Percentiles rank a stretch among this genome's conserved stretches.
Conservation (phyloP, 495 filamentous ascomycete species). For the Geoglossum glabrum region DNA sequence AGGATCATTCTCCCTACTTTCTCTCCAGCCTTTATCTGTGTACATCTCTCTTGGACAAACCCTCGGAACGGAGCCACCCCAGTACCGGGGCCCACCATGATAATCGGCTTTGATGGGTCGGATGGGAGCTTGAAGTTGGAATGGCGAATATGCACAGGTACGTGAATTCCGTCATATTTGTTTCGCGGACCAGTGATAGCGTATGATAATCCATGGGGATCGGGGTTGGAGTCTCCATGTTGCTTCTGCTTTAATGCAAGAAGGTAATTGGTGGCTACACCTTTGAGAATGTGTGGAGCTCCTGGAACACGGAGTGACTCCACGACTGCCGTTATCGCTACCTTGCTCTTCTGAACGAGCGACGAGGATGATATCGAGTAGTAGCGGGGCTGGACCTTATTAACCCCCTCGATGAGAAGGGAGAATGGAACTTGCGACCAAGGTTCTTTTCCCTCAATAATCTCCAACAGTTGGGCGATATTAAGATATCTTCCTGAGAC, state of each 20-base stretch:
- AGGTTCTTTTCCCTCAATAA: conserved; percentile 41
- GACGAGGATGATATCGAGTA: conserved; percentile 99
- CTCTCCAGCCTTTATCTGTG: conserved; percentile 57
- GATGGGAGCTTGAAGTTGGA: conserved; percentile 99
- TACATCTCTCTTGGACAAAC: conserved; percentile 84
- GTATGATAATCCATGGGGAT: conserved; percentile 76
- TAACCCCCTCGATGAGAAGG: conserved; percentile 77
- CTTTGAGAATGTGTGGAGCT: conserved; percentile 63
- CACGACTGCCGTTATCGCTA: conserved; percentile 89
- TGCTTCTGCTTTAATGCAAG: conserved; percentile 94
- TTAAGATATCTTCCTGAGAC: conserved; percentile 69
- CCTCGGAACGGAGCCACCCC: conserved; percentile 92
- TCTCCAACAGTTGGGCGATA: conserved; percentile 72
- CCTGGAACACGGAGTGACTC: conserved; percentile 63
- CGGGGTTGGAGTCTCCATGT: conserved; percentile 69
- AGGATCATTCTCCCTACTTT: conserved; percentile 75
- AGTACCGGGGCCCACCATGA: conserved; percentile 91
- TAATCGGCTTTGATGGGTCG: conserved; percentile 79
- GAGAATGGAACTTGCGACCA: conserved; percentile 86
- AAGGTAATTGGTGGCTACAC: conserved; percentile 94
- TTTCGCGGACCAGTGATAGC: conserved; percentile 79
- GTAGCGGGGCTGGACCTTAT: conserved; percentile 92
- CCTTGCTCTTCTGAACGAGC: conserved; percentile 76
- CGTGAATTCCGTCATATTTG: conserved; percentile 90
- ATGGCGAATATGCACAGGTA: conserved; percentile 88